These are phyloP conservation scores for Poa pratensis DNA, from an alignment of 176 grass and related monocot species.

Conservation along the genomic window DNA sequence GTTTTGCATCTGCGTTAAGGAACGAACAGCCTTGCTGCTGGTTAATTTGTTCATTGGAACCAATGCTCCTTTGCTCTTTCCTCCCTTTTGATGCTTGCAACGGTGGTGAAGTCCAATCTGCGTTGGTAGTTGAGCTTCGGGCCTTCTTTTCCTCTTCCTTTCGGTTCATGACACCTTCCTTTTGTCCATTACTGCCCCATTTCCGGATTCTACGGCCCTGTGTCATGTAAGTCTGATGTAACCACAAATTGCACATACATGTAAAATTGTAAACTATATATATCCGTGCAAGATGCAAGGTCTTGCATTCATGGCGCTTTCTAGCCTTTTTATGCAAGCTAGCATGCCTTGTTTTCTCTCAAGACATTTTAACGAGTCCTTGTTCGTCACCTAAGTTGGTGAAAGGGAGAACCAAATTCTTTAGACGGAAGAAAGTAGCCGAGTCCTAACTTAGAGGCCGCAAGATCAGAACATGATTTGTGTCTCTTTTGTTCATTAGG, in stretches of 20 bases:
- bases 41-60: not conserved
- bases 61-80: constrained; percentile 18
- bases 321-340: not conserved
- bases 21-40: too few species aligned
- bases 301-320: not conserved
- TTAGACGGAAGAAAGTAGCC: not conserved
- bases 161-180: constrained; percentile 3
- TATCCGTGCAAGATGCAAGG: not conserved
- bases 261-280: too few species aligned
- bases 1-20: too few species aligned
- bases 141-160: not conserved
- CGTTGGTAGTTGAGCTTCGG: not conserved
- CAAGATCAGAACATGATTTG: too few species aligned
- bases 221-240: not conserved
- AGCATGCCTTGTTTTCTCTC: not conserved
- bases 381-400: not conserved
- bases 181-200: constrained; percentile 22
- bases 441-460: not conserved
- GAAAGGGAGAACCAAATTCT: not conserved
- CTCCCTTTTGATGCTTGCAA: constrained; percentile 14
- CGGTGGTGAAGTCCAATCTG: constrained; percentile 18
- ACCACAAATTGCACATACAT: not conserved
- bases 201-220: not conserved
- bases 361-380: not conserved
- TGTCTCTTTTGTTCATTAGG: too few species aligned